Base-by-base conservation (phyloP, 371 early-diverging fungal genomes). In the Mortierella sp. region DNA sequence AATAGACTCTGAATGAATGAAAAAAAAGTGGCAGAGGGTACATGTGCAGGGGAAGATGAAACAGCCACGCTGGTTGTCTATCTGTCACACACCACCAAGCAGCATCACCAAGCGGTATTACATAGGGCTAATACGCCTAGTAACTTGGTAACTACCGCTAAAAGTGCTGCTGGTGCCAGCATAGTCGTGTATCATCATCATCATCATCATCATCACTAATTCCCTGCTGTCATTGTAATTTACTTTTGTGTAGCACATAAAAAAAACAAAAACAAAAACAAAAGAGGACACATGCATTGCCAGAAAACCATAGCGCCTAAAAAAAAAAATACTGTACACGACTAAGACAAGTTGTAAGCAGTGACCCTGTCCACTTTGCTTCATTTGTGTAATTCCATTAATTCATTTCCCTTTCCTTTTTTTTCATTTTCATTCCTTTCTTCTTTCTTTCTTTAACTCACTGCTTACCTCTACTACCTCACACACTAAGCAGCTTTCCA, bases 241-340 rank as follows among this genome's bases (percentile, higher is more conserved):
- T 45, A 45, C 45, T 10, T 45, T 45, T 45, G 45, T 45, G 45
- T 45, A 16, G 45, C 45, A 35, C 35, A 35, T 35, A 35, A 35
- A 35, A 35, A 4, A 35, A 35, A 35, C 3, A 35, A 35, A 4
- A 35, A 35, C 35, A 35, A 32, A 1, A 35, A 35, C 5, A 45
- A 16, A 4, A 12, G 18, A 45, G 18, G 45, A 45, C 16, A 45
- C 45, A 12, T 45, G 45, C 45, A 51, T 51, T 18, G 51, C 51
- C 51, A 51, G 51, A 51, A 51, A 51, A 51, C 51, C 51, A 49
- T 49, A 49, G 51, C 51, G 51, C 51, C 51, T 18, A 49, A 49
- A 49, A n/a, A 3, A 20, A 49, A 49, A 49, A 49, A 5, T 16
- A 49, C 45, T 14, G 18, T 18, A 11, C 45, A 43, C 11, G 24